These are phyloP conservation scores for Epichloe sp. DNA, from an alignment of 2,329 filamentous ascomycete species.

Conservation along the genomic window DNA sequence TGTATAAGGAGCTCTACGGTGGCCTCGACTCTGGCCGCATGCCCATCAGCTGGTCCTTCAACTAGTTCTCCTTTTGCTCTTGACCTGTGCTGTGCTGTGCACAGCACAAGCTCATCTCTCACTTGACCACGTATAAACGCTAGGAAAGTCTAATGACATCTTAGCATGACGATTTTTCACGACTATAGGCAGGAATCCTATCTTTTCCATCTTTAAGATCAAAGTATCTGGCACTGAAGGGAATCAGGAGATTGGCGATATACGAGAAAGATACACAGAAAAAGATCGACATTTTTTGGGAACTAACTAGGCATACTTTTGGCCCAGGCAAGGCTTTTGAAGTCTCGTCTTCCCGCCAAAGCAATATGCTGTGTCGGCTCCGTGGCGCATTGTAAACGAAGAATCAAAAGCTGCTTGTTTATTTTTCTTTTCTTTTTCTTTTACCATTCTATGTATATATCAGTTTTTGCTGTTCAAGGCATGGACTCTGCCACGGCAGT, in stretches of 20 bases:
- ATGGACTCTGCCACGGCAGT: background rate
- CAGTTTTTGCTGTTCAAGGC: background rate
- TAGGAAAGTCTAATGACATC: background rate
- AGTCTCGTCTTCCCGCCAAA: background rate
- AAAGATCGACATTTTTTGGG: background rate
- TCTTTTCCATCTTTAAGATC: background rate
- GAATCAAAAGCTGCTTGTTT: background rate
- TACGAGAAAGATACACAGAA: background rate
- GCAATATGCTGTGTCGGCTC: background rate
- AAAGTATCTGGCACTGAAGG: background rate
- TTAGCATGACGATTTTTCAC: conserved; percentile 3
- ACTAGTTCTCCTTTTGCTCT: conserved; percentile 12
- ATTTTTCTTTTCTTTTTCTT: background rate
- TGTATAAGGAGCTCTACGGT: conserved; percentile 41
- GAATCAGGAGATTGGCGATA: background rate
- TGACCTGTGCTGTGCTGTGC: conserved; percentile 5
- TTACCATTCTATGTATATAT: conserved; percentile 3
- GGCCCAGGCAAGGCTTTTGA: too few relatives aligned
- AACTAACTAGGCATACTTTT: background rate
- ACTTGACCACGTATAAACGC: background rate
- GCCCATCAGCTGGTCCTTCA: conserved; percentile 33
- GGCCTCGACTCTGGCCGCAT: conserved; percentile 30
- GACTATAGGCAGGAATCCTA: background rate
- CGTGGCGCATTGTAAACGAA: background rate
- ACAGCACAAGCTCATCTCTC: conserved; percentile 1